Conservation (phyloP, 1,284 basidiomycete genomes). For the Boletus hoseneyae region DNA sequence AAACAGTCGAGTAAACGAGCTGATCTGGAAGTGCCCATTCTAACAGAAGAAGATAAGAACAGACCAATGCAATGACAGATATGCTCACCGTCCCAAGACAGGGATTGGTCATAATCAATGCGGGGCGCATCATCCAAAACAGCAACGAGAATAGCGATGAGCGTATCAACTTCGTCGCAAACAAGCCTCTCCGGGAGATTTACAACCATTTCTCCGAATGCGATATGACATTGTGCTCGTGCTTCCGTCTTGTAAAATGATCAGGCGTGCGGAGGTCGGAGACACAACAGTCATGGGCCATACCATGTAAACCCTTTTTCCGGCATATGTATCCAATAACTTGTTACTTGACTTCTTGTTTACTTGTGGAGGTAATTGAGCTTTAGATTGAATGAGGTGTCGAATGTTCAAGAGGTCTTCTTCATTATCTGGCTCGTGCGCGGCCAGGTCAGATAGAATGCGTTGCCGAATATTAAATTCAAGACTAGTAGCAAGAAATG, state of each 20-base stretch:
- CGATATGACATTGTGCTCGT: conserved; percentile 70
- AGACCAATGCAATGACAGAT: background rate
- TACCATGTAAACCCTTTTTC: conserved; percentile 27
- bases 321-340: background rate
- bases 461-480: conserved; percentile 79
- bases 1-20: conserved; percentile 71
- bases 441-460: conserved; percentile 78
- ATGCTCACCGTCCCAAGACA: conserved; percentile 71
- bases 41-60: conserved; percentile 28
- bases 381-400: conserved; percentile 59
- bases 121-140: conserved; percentile 67
- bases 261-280: conserved; percentile 9
- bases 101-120: conserved; percentile 71
- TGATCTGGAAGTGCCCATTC: conserved; percentile 84
- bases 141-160: conserved; percentile 58
- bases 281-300: background rate
- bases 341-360: background rate
- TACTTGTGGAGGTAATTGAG: conserved; percentile 35
- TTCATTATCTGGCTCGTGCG: conserved; percentile 51
- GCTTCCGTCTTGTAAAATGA: conserved; percentile 46
- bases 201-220: conserved; percentile 70
- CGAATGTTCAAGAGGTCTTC: conserved; percentile 49
- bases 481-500: conserved; percentile 40
- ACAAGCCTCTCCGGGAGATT: conserved; percentile 59
- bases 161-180: conserved; percentile 43